Base-by-base conservation (phyloP, 1,284 basidiomycete species). In the Malassezia dermatis region DNA sequence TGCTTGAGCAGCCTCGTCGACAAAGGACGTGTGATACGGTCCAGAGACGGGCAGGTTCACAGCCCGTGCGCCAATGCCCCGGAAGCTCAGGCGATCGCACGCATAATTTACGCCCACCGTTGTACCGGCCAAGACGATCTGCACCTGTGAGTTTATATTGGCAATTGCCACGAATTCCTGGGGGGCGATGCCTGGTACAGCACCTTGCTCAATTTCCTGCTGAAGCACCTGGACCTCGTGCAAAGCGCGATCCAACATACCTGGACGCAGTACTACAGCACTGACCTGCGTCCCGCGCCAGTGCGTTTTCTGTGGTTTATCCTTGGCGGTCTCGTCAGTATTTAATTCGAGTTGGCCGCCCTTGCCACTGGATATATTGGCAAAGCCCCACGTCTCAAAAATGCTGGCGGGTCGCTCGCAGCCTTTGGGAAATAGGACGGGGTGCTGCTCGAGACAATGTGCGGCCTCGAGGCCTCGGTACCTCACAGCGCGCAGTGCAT, bases 341-440 rank as follows among this genome's bases (percentile, higher is more conserved):
- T 3, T 8, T 12, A 43, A 12, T 8, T 39, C n/a, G 24, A 53
- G 31, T 7, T 26, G 13, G 27, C 27, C 27, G 10, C 54, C 54
- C 30, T 67, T 65, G 21, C 65, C 65, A 40, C 58, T 64, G 1
- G 67, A 67, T 3, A 71, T 65, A 19, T 73, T 74, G 31, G 70
- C 61, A 49, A 73, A 74, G 3, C 66, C 71, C 71, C 71, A 73
- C 11, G 70, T 72, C 52, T 72, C 70, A 55, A 69, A 74, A 24
- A 71, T 56, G 56, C 60, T 70, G 8, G 61, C 65, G 0, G 70
- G 71, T 40, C 56, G 63, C 35, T 56, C 49, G 44, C 70, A 69
- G 19, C 71, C 71, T 7, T 49, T 44, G 0, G 71, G 71, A 52
- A 73, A 74, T 15, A 73, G 61, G 0, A 63, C 58, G 0, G 67